phyloP scores from a whole-genome alignment of 371 early-diverging fungal species.

The Funneliformis caledonium region DNA sequence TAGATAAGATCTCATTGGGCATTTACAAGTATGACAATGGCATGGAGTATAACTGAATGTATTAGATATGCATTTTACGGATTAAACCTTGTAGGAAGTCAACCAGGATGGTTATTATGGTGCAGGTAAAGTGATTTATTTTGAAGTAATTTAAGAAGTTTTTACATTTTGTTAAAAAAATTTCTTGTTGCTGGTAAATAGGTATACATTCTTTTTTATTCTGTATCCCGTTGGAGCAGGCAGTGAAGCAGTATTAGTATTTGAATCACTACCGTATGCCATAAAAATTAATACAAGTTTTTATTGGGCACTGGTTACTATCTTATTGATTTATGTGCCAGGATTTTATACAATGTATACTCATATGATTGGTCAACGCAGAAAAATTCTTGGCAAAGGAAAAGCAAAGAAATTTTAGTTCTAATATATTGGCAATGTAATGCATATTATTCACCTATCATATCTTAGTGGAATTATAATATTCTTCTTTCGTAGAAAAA shows the following conservation, averaged over 20 bases:
- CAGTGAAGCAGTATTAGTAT: constrained; percentile 81
- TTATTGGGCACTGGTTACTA: constrained; percentile 61
- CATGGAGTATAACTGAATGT: constrained; percentile 92
- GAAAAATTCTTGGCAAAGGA: constrained; percentile 66
- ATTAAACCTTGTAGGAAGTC: constrained; percentile 63
- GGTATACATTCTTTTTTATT: constrained; percentile 89
- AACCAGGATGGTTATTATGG: constrained; percentile 67
- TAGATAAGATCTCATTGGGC: constrained; percentile 67
- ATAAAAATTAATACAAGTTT: constrained; percentile 54
- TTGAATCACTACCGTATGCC: constrained; percentile 72
- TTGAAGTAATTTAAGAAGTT: constrained; percentile 21
- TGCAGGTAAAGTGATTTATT: constrained; percentile 51
- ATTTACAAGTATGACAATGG: constrained; percentile 84
- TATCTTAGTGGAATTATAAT: no score
- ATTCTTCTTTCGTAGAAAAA: no score
- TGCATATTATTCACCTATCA: no score
- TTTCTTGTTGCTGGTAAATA: constrained; percentile 36
- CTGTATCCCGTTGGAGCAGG: constrained; percentile 91
- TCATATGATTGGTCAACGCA: constrained; percentile 90
- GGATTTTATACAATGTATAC: constrained; percentile 87
- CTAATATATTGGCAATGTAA: no score
- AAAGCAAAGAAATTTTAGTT: background rate
- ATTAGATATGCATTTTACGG: constrained; percentile 89
- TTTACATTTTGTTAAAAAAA: constrained; percentile 34
- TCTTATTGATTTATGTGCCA: constrained; percentile 69